A percentile compares a stretch with the other conserved stretches of the same genome.
These are phyloP conservation scores for Mortierella sp. DNA, from an alignment of 371 early-diverging fungal species.

Conservation along the genomic window DNA sequence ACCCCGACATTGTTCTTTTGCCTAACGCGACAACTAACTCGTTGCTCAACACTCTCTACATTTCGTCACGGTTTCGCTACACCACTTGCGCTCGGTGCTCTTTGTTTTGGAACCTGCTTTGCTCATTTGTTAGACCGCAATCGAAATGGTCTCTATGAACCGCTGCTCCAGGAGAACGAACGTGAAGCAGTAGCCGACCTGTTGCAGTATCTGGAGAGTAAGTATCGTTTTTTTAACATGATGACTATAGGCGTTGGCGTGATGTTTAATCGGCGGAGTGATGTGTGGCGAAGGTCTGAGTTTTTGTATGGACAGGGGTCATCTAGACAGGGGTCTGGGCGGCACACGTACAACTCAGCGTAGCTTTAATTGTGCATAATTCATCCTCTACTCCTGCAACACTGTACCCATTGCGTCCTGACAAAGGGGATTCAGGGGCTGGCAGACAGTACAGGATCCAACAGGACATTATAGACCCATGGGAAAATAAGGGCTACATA, in stretches of 20 bases:
- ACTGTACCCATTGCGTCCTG: background rate
- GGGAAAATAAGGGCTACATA: background rate
- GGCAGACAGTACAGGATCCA: background rate
- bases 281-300: too few species aligned
- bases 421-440: too few species aligned
- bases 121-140: slow-evolving; percentile 33
- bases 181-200: slow-evolving; percentile 87
- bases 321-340: background rate
- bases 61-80: too few species aligned
- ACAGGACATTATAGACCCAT: slow-evolving; percentile 1
- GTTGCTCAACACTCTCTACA: background rate
- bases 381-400: background rate
- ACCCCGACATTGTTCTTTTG: background rate
- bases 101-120: background rate
- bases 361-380: background rate
- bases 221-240: slow-evolving; percentile 31
- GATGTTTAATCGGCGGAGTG: too few species aligned
- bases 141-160: slow-evolving; percentile 74
- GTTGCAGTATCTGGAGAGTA: slow-evolving; percentile 86
- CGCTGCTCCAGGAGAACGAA: slow-evolving; percentile 86
- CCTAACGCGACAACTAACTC: background rate
- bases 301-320: background rate
- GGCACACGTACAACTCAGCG: background rate
- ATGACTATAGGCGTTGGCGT: too few species aligned
- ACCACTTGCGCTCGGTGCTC: too few species aligned